Percentiles rank a stretch among this genome's conserved stretches.
phyloP scores from a whole-genome alignment of 805 yeast genomes.

The Pichia exigua region DNA sequence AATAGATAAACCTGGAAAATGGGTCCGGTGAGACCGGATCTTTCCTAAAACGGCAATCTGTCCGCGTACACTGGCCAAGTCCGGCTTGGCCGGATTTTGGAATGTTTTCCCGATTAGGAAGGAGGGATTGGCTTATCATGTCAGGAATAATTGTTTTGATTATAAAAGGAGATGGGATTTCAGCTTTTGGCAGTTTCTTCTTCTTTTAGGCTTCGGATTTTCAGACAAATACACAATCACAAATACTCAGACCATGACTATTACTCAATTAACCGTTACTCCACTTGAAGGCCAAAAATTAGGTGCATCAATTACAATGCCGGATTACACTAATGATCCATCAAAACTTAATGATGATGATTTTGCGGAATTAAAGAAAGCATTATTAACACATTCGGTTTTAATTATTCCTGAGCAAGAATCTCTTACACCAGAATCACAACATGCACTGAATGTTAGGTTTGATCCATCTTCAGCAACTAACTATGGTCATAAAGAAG shows the following conservation, averaged over 20 bases:
- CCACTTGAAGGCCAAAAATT: constrained; percentile 48
- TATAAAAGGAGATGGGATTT: not conserved
- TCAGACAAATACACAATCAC: not conserved
- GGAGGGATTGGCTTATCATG: not conserved
- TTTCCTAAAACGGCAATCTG: not conserved
- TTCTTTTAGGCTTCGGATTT: too few relatives aligned
- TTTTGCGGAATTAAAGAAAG: constrained; percentile 52
- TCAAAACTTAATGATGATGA: constrained; percentile 56
- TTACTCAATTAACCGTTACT: constrained; percentile 21
- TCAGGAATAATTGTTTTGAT: not conserved
- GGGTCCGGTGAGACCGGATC: not conserved
- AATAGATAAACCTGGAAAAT: too few relatives aligned
- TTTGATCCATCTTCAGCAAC: constrained; percentile 69
- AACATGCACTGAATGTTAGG: constrained; percentile 64
- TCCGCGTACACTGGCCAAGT: not conserved
- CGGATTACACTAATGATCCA: constrained; percentile 69
- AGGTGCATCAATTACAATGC: constrained; percentile 64
- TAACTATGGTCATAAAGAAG: constrained; percentile 73
- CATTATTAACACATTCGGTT: constrained; percentile 62
- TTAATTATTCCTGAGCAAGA: constrained; percentile 67
- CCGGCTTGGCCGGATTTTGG: not conserved
- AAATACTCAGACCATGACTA: not conserved
- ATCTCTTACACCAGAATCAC: constrained; percentile 64
- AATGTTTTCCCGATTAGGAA: not conserved
- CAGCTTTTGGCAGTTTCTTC: not conserved